Percentiles rank a stretch among this genome's conserved stretches.
These are phyloP conservation scores for Fusarium stilboides DNA, from an alignment of 2,329 filamentous ascomycete species.

Conservation along the genomic window DNA sequence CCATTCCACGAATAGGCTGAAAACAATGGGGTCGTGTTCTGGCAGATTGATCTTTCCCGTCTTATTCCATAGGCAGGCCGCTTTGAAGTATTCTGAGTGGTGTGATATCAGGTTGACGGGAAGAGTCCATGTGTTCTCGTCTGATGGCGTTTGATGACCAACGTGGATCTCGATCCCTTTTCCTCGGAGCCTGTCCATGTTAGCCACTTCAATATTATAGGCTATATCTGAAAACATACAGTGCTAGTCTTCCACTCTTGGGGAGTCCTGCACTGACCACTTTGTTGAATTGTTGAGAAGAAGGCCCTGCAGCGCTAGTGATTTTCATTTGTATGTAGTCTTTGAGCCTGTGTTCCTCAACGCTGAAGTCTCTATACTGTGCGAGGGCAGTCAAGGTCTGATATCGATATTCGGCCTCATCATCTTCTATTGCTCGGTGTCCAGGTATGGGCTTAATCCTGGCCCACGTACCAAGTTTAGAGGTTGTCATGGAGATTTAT, in stretches of 20 bases:
- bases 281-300: fast-evolving
- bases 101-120: neutral
- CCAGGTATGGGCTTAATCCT: too few relatives aligned
- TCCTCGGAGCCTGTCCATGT: neutral
- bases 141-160: neutral
- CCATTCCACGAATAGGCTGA: constrained; percentile 2
- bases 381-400: too few relatives aligned
- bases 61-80: neutral
- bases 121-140: neutral
- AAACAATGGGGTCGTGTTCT: neutral
- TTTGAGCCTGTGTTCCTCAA: neutral
- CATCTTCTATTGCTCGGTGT: too few relatives aligned
- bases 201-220: neutral
- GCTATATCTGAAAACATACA: neutral
- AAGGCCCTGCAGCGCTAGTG: fast-evolving
- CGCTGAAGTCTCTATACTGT: neutral
- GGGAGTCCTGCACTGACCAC: neutral
- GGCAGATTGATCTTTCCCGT: neutral
- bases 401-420: too few relatives aligned
- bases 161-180: neutral
- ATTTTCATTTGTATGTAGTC: neutral
- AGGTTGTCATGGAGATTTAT: too few relatives aligned
- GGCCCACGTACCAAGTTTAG: too few relatives aligned
- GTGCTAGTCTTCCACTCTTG: neutral
- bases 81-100: neutral